These are phyloP conservation scores for Nakaseomyces delphensis DNA, from an alignment of 1,139 yeast species.

Conservation along the genomic window DNA sequence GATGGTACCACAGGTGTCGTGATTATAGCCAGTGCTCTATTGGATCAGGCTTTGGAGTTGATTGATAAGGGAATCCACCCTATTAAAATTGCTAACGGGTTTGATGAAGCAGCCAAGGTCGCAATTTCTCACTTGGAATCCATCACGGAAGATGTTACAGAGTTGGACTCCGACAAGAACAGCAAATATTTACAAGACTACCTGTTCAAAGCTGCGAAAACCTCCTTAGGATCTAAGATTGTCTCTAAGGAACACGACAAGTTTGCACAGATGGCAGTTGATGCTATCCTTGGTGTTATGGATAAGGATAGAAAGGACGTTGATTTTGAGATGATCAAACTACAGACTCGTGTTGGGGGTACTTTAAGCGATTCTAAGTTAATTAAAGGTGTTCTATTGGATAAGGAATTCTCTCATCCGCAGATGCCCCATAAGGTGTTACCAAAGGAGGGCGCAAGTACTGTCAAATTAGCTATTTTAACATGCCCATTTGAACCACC, in stretches of 20 bases:
- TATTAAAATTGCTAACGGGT: conserved; percentile 92
- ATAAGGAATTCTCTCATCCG: conserved; percentile 95
- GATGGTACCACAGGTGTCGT: conserved; percentile 99
- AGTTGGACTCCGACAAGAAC: conserved; percentile 20
- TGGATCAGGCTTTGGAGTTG: conserved; percentile 89
- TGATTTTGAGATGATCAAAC: conserved; percentile 89
- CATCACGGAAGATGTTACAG: conserved; percentile 44
- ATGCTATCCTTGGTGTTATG: conserved; percentile 87
- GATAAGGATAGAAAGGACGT: conserved; percentile 90
- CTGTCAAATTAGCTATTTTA: conserved; percentile 85
- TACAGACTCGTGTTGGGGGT: conserved; percentile 95
- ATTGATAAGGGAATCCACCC: conserved; percentile 98
- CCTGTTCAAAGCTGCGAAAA: conserved; percentile 82
- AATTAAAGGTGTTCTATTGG: conserved; percentile 85
- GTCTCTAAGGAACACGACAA: conserved; percentile 90
- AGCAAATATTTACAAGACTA: conserved; percentile 38
- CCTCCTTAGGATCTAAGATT: conserved; percentile 90
- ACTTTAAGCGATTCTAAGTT: conserved; percentile 75
- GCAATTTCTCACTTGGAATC: conserved; percentile 71
- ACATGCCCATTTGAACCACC: conserved; percentile 99
- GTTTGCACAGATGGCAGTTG: conserved; percentile 96
- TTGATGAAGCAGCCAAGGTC: conserved; percentile 90
- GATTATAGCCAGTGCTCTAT: conserved; percentile 85
- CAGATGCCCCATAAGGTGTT: conserved; percentile 81
- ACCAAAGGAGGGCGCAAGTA: conserved; percentile 35